Evolutionary conservation across 306 rosid genomes (phyloP), one percentile per base, ranked within the genome.

Genomic region (Acmispon strigosus): DNA sequence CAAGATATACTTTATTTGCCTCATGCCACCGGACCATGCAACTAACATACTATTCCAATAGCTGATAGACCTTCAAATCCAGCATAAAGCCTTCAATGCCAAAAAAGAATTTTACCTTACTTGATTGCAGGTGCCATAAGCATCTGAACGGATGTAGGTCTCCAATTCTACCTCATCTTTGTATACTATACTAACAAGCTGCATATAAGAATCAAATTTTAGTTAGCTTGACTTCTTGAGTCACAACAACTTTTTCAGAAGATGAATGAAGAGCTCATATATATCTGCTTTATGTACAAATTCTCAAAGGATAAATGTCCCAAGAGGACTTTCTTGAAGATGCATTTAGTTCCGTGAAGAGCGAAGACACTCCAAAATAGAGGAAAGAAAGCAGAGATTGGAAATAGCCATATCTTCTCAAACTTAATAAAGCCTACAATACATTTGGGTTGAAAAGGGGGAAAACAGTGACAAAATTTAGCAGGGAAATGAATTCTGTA

Each of bases 121-220:
- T 37, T 80, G 80, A 81, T 74, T 82, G 86, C 84, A 86, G 85
- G 73, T 81, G 22, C 95, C 97, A 72, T 89, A 94, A 45, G 75
- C 48, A 84, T 86, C 83, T 43, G 98, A 94, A 32, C 89, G 89
- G 63, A 90, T 81, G 83, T 94, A 94, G 56, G 86, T 77, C 72
- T 90, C 98, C 84, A 90, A 76, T 77, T 90, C 95, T 45, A 72
- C 76, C 82, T 94, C 98, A 64, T 94, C 96, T 82, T 86, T 77
- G 85, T 86, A 94, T 68, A 94, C 78, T 82, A 51, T 81, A 73
- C 86, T 85, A 58, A 94, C 97, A 70, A 18, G 78, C 98, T 94
- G 84, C 71, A 81, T 18, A 59, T 42, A 86, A 34, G n/a, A 80
- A 54, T 65, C 52, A 52, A 60, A 62, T 53, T 43, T 75, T 64